Conservation (phyloP, 305 asterid species). For the Stenogyne calaminthoides region DNA sequence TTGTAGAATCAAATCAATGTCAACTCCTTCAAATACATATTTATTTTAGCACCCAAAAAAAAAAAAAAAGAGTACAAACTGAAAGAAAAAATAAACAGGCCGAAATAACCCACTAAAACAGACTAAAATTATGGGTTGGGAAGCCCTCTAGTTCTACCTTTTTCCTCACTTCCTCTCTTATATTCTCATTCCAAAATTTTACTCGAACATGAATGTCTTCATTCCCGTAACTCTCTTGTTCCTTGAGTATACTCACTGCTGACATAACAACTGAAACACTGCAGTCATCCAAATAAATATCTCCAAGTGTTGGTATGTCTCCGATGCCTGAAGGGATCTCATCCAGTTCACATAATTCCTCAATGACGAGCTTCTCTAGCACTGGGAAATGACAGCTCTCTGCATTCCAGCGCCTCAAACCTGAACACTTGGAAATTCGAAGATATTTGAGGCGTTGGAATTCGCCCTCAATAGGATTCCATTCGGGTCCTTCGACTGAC, state of each 20-base stretch:
- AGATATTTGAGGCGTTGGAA: no score
- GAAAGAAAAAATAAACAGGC: neutral
- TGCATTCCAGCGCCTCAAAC: no score
- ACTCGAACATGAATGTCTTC: neutral
- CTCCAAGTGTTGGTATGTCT: neutral
- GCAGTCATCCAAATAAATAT: neutral
- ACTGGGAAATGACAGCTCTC: neutral
- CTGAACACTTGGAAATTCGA: no score
- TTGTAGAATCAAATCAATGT: no score
- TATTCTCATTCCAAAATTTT: neutral
- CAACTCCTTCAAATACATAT: no score
- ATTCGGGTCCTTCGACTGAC: no score
- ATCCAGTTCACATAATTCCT: neutral
- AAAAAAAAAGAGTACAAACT: neutral
- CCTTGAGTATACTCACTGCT: neutral
- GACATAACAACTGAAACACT: neutral
- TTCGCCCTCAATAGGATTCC: no score
- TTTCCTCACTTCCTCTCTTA: neutral
- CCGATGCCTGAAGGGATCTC: constrained; percentile 9
- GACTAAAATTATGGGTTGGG: neutral
- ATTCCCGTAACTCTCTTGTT: neutral
- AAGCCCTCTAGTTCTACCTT: neutral
- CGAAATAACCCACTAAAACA: neutral
- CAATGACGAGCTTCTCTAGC: neutral
- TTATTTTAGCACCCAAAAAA: no score